Percentiles rank a stretch among this genome's conserved stretches.
Conservation (phyloP, 2,329 filamentous ascomycete genomes). For the Pestalotiopsis sp. region DNA sequence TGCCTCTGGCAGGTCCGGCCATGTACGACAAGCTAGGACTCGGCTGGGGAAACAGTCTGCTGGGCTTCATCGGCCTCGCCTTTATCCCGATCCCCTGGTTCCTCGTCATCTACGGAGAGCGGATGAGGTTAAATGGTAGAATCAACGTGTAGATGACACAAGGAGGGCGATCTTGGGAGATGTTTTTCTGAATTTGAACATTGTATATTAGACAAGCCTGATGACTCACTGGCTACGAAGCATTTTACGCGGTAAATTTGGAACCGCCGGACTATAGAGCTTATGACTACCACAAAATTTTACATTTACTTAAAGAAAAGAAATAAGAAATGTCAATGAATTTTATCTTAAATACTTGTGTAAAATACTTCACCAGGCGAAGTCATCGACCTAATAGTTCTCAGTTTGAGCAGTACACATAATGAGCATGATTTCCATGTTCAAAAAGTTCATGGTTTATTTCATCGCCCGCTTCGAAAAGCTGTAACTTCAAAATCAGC, state of each 20-base stretch:
- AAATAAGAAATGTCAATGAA: neutral
- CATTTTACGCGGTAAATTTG: neutral
- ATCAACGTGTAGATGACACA: neutral
- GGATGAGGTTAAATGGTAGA: neutral
- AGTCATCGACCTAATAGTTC: too few species aligned
- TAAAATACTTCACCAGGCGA: too few species aligned
- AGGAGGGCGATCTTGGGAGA: neutral
- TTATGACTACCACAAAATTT: neutral
- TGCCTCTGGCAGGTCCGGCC: conserved; percentile 51
- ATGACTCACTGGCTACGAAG: neutral
- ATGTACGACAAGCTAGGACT: conserved; percentile 54
- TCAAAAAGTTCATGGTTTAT: too few species aligned
- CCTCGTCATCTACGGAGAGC: neutral
- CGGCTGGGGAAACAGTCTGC: conserved; percentile 30
- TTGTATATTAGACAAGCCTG: neutral
- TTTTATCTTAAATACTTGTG: too few species aligned
- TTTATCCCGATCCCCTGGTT: neutral
- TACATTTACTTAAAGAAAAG: neutral
- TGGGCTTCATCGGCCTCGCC: conserved; percentile 1
- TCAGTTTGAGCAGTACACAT: too few species aligned
- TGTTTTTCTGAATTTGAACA: too few species aligned
- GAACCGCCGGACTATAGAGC: neutral
- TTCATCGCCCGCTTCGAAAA: too few species aligned
- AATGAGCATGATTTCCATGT: too few species aligned
- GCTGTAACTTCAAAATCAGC: too few species aligned